Conservation (phyloP, 78 protist species). For the Blattamonas nauphoetae region DNA sequence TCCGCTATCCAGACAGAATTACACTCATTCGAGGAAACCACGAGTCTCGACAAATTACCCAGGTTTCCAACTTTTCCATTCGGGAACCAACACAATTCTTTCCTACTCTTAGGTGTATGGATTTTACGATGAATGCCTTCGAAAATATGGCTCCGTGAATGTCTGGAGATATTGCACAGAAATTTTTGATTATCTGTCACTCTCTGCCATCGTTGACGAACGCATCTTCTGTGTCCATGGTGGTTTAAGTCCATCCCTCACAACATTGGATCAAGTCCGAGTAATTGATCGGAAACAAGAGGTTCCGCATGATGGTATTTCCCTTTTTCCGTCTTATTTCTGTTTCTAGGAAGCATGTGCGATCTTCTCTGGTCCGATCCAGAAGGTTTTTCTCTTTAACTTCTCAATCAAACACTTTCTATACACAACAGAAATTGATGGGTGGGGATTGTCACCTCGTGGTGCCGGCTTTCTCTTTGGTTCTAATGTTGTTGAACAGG, state of each 20-base stretch:
- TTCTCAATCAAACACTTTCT: background rate
- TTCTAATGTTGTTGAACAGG: background rate
- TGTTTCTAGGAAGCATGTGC: background rate
- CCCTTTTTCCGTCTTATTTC: background rate
- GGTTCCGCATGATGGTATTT: slow-evolving; percentile 10
- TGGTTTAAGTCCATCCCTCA: slow-evolving; percentile 90
- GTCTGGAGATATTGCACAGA: slow-evolving; percentile 96
- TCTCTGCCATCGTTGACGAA: slow-evolving; percentile 84
- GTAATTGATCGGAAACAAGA: slow-evolving; percentile 41
- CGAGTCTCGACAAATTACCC: slow-evolving; percentile 97
- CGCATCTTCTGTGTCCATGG: slow-evolving; percentile 93
- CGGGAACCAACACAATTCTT: background rate
- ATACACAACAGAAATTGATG: slow-evolving; percentile 8
- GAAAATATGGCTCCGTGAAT: slow-evolving; percentile 90
- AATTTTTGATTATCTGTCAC: slow-evolving; percentile 91
- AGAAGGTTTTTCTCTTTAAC: background rate
- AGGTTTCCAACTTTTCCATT: slow-evolving; percentile 24
- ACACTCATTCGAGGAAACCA: slow-evolving; percentile 98
- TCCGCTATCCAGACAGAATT: slow-evolving; percentile 42
- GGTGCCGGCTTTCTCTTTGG: slow-evolving; percentile 40
- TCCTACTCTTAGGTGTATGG: slow-evolving; percentile 75
- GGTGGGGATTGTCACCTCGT: slow-evolving; percentile 18
- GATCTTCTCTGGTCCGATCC: slow-evolving; percentile 10
- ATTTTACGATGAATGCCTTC: slow-evolving; percentile 97
- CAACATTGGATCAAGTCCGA: slow-evolving; percentile 82